Conservation (phyloP, 2,329 filamentous ascomycete species). For the Pseudocercospora musae region DNA sequence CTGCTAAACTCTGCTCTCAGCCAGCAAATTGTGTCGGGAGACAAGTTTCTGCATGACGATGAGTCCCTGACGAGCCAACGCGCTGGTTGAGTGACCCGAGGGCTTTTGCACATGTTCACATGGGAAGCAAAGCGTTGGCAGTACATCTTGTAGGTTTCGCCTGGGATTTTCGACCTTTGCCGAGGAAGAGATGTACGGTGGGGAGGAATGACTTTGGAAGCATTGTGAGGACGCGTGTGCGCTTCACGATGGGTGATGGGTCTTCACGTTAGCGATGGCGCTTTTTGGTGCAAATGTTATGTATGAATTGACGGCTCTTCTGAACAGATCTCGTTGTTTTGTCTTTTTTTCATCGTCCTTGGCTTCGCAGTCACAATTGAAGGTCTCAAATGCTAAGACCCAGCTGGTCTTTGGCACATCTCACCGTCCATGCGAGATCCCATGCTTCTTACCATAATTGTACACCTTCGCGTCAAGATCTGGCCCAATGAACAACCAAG, state of each 20-base stretch:
- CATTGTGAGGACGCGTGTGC: neutral
- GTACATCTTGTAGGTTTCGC: constrained; percentile 10
- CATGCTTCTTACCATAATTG: constrained; percentile 57
- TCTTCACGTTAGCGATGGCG: neutral
- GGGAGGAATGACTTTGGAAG: constrained; percentile 9
- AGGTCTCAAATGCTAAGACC: neutral
- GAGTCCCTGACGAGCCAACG: constrained; percentile 19
- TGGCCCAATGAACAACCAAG: constrained; percentile 56
- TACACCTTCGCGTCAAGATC: constrained; percentile 57
- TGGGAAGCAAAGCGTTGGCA: constrained; percentile 10
- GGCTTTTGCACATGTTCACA: neutral
- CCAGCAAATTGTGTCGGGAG: constrained; percentile 60
- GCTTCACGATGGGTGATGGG: neutral
- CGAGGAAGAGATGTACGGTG: constrained; percentile 14
- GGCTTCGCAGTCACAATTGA: neutral
- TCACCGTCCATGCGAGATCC: constrained; percentile 45
- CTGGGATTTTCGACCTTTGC: constrained; percentile 13
- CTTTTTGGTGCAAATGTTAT: neutral
- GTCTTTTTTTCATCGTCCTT: neutral
- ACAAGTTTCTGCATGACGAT: constrained; percentile 32
- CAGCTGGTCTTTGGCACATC: neutral
- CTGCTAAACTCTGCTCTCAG: constrained; percentile 83
- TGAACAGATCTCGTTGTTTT: neutral
- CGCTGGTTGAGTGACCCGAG: constrained; percentile 15
- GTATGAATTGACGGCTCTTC: neutral